These are phyloP conservation scores for Aspergillus sp. DNA, from an alignment of 2,329 filamentous ascomycete genomes.

Conservation along the genomic window DNA sequence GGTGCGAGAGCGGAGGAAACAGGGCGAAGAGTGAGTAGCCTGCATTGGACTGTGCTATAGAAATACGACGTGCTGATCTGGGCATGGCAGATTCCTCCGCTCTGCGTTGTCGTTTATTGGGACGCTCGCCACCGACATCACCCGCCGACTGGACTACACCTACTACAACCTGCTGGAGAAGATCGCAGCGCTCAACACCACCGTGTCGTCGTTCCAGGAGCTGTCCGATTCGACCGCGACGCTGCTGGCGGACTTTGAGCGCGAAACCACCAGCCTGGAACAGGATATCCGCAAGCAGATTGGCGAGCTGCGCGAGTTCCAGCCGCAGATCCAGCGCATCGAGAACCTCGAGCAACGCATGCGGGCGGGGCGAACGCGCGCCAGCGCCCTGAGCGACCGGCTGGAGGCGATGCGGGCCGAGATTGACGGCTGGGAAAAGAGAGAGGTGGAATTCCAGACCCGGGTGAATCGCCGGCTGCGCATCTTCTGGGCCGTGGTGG, in stretches of 20 bases:
- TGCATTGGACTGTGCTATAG: background rate
- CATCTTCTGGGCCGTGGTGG: constrained; percentile 36
- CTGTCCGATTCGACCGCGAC: constrained; percentile 36
- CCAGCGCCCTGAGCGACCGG: constrained; percentile 36
- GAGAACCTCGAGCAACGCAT: constrained; percentile 40
- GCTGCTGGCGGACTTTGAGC: constrained; percentile 39
- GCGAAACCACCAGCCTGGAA: constrained; percentile 34
- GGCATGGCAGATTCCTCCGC: constrained; percentile 28
- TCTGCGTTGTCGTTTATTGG: constrained; percentile 36
- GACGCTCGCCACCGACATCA: constrained; percentile 42
- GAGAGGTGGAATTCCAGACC: constrained; percentile 43
- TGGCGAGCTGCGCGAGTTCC: constrained; percentile 37
- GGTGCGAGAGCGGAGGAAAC: constrained; percentile 66
- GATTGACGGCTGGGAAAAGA: constrained; percentile 43
- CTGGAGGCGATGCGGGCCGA: constrained; percentile 38
- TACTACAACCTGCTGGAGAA: constrained; percentile 50
- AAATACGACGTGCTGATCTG: background rate
- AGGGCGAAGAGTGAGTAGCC: constrained; percentile 67
- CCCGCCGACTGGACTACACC: constrained; percentile 47
- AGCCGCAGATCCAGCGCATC: constrained; percentile 37
- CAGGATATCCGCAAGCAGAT: constrained; percentile 39
- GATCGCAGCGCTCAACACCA: constrained; percentile 39
- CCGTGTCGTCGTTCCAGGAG: constrained; percentile 42
- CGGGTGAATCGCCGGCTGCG: constrained; percentile 38
- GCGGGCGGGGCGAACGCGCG: constrained; percentile 32